These are phyloP conservation scores for Dunaliella primolecta DNA, from an alignment of 139 green algal genomes.

Conservation along the genomic window DNA sequence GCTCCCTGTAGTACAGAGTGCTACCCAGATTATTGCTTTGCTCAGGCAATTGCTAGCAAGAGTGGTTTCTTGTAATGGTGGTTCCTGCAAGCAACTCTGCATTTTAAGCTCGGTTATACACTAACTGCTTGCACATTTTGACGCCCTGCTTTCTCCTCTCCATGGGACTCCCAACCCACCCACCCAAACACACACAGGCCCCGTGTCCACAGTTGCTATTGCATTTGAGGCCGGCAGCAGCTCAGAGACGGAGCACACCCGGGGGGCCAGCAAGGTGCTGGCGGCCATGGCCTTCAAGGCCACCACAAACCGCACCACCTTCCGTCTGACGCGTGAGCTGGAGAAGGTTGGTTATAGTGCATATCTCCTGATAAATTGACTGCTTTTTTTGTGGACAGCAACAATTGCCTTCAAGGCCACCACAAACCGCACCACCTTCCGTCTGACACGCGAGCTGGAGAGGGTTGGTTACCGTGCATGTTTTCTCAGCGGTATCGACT, in stretches of 20 bases:
- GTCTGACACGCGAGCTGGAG: slow-evolving; percentile 60
- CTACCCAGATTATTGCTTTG: too few relatives aligned
- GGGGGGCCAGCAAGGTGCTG: slow-evolving; percentile 50
- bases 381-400: too few relatives aligned
- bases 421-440: slow-evolving; percentile 45
- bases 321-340: slow-evolving; percentile 56
- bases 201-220: slow-evolving; percentile 34
- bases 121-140: too few relatives aligned
- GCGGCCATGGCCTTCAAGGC: slow-evolving; percentile 61
- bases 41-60: too few relatives aligned
- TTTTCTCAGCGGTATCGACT: too few relatives aligned
- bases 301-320: slow-evolving; percentile 45
- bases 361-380: too few relatives aligned
- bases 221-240: slow-evolving; percentile 40
- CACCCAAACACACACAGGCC: slow-evolving; percentile 11
- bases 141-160: too few relatives aligned
- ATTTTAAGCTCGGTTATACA: too few relatives aligned
- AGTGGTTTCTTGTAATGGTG: too few relatives aligned
- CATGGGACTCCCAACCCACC: too few relatives aligned
- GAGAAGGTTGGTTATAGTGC: slow-evolving; percentile 52
- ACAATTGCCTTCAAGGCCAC: slow-evolving; percentile 63
- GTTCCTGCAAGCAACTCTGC: too few relatives aligned
- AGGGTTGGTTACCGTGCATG: slow-evolving; percentile 38
- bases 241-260: slow-evolving; percentile 35
- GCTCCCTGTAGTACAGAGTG: too few relatives aligned